These are phyloP conservation scores for Neofusicoccum kwambonambiense DNA, from an alignment of 2,329 filamentous ascomycete species.

Conservation along the genomic window DNA sequence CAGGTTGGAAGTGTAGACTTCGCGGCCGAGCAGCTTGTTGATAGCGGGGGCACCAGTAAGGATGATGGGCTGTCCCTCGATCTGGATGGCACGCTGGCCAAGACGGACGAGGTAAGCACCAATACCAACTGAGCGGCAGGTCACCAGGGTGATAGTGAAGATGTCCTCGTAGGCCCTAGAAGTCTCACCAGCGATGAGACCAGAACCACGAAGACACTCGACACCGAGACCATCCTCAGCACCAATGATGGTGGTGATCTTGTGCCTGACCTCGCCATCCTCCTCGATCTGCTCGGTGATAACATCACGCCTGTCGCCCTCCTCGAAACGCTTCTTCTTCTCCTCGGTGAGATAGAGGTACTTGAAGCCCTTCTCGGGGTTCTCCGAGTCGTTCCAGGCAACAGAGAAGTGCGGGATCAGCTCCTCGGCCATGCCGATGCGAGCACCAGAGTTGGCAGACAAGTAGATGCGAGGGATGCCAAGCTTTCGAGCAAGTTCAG, in stretches of 20 bases:
- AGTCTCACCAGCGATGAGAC: conserved; percentile 96
- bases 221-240: conserved; percentile 95
- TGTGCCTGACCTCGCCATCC: conserved; percentile 85
- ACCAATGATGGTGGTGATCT: conserved; percentile 91
- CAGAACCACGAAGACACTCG: conserved; percentile 93
- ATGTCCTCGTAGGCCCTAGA: conserved; percentile 98
- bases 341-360: conserved; percentile 92
- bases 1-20: conserved; percentile 98
- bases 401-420: conserved; percentile 96
- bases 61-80: conserved; percentile 98
- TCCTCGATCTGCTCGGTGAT: conserved; percentile 86
- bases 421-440: conserved; percentile 94
- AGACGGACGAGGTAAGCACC: conserved; percentile 98
- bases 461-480: conserved; percentile 97
- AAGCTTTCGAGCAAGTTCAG: conserved; percentile 87
- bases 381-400: conserved; percentile 83
- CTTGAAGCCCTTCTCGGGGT: conserved; percentile 88
- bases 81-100: conserved; percentile 96
- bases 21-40: conserved; percentile 96
- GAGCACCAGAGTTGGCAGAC: conserved; percentile 97
- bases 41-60: conserved; percentile 94
- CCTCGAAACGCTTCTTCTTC: conserved; percentile 82
- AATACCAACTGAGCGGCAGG: conserved; percentile 97
- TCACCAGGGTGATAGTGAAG: conserved; percentile 96
- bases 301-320: conserved; percentile 70